Evolutionary conservation across 805 yeast genomes (phyloP), one percentile per base, ranked within the genome.

Genomic region (Danielia oregonensis): DNA sequence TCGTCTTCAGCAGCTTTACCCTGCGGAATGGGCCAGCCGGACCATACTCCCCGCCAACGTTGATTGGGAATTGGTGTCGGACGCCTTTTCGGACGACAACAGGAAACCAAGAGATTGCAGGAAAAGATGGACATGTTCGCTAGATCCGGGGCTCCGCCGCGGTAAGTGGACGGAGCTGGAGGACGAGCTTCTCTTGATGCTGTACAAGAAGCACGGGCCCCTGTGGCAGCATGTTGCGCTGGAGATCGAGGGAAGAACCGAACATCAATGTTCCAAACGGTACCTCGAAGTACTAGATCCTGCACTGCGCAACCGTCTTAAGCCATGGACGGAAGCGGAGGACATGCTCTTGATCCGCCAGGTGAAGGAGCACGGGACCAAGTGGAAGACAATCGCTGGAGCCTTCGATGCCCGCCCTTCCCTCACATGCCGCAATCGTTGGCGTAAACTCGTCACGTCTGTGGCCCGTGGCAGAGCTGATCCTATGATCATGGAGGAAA

Each of bases 251-350:
- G 95, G 96, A 4, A 70, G 97, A 53, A 89, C 95, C 0, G 96
- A 88, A 51, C 96, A 88, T 57, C 97, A 89, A 63, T 89, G 97
- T 65, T 86, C 95, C 2, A 89, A 89, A 52, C 65, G 97, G 49
- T 89, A 86, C 55, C 78, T 81, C 11, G 97, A 89, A 51, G 96
- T 87, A 2, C 58, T 89, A 39, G 93, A 86, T 48, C 96, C 97
- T 5, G 70, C 66, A 17, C 83, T 88, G 7, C 78, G 78, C 40
- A 87, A 83, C 45, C 62, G 96, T 36, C 65, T 87, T 29, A 72
- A 86, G 46, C 79, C 82, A 2, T 89, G 97, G 97, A 65, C 77
- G 1, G 50, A 70, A 18, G 85, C 77, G 7, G 96, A 89, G 55
- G 97, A 89, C 54, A 58, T 83, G 25, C 59, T 63, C 38, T 63